Percentiles rank a stretch among this genome's conserved stretches.
Conservation (phyloP, 2,329 filamentous ascomycete species). For the Ascochyta clinopodiicola region DNA sequence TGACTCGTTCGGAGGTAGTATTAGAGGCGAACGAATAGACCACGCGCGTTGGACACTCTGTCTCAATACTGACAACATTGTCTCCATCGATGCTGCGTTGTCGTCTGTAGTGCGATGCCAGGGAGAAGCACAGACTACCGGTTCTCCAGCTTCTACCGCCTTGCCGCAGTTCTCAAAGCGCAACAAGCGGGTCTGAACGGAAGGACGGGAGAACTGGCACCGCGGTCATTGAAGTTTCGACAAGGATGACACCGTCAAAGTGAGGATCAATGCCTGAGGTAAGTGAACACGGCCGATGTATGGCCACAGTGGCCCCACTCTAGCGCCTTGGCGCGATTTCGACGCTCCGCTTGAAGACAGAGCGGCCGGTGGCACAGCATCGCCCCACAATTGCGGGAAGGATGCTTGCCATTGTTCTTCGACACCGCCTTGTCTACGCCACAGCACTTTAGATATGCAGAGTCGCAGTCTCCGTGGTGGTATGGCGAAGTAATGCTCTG, state of each 20-base stretch:
- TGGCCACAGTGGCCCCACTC: background rate
- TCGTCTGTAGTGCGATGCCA: too few species aligned
- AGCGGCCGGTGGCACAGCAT: background rate
- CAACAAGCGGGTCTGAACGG: too few species aligned
- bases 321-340: background rate
- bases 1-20: background rate
- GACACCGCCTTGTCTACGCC: background rate
- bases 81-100: too few species aligned
- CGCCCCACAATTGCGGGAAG: conserved; percentile 9
- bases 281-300: too few species aligned
- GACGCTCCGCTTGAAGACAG: background rate
- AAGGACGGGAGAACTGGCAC: background rate
- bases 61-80: too few species aligned
- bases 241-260: background rate
- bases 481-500: background rate
- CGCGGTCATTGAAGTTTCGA: background rate
- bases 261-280: background rate
- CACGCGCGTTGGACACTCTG: too few species aligned
- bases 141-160: too few species aligned
- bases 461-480: background rate
- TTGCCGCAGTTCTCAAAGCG: too few species aligned
- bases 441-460: background rate
- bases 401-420: conserved; percentile 14
- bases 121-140: too few species aligned
- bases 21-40: too few species aligned